These are phyloP conservation scores for Paraphaeosphaeria sporulosa DNA, from an alignment of 2,329 filamentous ascomycete genomes.

Conservation along the genomic window DNA sequence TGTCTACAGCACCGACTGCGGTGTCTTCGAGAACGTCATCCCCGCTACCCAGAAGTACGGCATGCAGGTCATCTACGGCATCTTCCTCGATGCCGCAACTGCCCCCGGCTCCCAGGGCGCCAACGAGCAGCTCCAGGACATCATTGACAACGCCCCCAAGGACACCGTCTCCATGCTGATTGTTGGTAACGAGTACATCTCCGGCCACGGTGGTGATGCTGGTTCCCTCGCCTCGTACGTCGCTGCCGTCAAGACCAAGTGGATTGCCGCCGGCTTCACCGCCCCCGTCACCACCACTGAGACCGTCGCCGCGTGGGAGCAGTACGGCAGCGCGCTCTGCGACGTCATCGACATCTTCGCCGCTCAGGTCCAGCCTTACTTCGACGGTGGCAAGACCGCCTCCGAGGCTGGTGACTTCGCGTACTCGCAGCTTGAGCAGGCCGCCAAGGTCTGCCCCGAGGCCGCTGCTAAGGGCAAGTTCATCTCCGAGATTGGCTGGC, in stretches of 20 bases:
- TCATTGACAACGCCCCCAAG: conserved; percentile 73
- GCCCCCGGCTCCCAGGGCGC: conserved; percentile 60
- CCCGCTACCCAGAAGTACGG: conserved; percentile 70
- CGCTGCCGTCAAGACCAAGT: conserved; percentile 67
- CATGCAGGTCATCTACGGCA: conserved; percentile 82
- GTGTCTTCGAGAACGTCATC: conserved; percentile 78
- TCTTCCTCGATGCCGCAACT: conserved; percentile 75
- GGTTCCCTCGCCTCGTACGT: conserved; percentile 75
- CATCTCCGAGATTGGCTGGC: conserved; percentile 94
- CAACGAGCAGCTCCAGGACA: conserved; percentile 74
- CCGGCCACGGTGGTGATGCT: conserved; percentile 73
- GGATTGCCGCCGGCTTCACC: conserved; percentile 71
- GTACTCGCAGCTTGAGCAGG: conserved; percentile 72
- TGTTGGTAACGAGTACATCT: conserved; percentile 90
- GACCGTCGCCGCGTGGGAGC: conserved; percentile 78
- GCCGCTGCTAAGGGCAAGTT: conserved; percentile 67
- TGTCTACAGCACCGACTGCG: conserved; percentile 92
- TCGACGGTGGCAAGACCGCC: conserved; percentile 75
- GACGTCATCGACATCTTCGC: conserved; percentile 77
- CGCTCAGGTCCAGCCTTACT: conserved; percentile 93
- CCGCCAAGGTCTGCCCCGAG: conserved; percentile 73
- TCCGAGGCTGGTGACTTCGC: conserved; percentile 78
- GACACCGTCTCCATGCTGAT: conserved; percentile 80
- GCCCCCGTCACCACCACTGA: conserved; percentile 82
- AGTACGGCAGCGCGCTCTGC: conserved; percentile 70